These are phyloP conservation scores for Saccharomycopsis sp. DNA, from an alignment of 805 yeast genomes.

Conservation along the genomic window DNA sequence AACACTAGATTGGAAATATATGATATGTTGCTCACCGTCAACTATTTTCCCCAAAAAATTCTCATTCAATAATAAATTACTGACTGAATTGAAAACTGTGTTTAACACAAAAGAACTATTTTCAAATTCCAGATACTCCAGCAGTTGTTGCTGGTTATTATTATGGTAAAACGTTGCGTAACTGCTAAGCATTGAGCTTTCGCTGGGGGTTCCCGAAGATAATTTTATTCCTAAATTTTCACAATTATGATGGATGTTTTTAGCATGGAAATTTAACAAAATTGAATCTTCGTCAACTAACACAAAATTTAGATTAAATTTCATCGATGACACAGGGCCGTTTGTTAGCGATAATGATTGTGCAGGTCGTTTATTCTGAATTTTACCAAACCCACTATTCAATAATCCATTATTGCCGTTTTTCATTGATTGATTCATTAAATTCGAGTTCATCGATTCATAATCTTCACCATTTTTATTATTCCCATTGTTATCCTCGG, in stretches of 20 bases:
- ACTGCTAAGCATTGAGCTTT: not conserved
- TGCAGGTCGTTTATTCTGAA: conserved; percentile 11
- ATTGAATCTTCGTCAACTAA: conserved; percentile 18
- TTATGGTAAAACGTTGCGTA: not conserved
- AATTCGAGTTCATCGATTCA: conserved; percentile 20
- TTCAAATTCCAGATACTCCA: not conserved
- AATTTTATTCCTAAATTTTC: not conserved
- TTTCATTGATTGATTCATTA: conserved; percentile 21
- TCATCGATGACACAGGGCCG: too few species aligned
- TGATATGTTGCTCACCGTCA: not conserved
- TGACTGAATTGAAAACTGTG: conserved; percentile 18
- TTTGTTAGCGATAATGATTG: not conserved
- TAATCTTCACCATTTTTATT: conserved; percentile 15
- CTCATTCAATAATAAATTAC: conserved; percentile 11
- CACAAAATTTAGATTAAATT: conserved; percentile 14
- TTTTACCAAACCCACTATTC: conserved; percentile 11
- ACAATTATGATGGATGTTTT: conserved; percentile 18
- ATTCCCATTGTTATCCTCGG: conserved; percentile 2
- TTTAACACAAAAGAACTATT: conserved; percentile 14
- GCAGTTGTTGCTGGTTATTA: not conserved
- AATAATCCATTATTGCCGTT: conserved; percentile 10
- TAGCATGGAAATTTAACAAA: conserved; percentile 24
- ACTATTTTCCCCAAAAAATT: conserved; percentile 11
- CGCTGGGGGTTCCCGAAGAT: not conserved
- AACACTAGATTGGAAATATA: conserved; percentile 11